Conservation (phyloP, 257 asterid species). For the Oldenlandia corymbosa region DNA sequence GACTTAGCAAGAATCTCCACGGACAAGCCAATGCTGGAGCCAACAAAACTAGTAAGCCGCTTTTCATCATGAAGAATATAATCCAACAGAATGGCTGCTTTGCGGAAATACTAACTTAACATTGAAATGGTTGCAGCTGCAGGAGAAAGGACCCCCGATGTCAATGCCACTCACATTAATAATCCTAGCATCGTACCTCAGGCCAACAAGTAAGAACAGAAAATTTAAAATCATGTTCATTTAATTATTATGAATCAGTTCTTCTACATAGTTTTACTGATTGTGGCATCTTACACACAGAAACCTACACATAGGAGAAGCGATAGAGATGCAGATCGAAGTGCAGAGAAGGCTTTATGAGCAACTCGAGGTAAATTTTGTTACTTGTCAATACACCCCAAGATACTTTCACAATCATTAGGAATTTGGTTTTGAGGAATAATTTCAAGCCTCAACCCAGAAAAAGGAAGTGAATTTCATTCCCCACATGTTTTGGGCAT, state of each 20-base stretch:
- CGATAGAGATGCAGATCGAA: conserved; percentile 83
- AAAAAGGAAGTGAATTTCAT: not conserved
- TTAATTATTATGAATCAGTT: not conserved
- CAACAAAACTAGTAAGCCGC: conserved; percentile 62
- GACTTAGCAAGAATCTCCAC: conserved; percentile 78
- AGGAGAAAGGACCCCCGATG: conserved; percentile 51
- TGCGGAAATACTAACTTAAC: conserved; percentile 13
- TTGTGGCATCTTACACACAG: conserved; percentile 35
- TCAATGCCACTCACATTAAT: conserved; percentile 41
- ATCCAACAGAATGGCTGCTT: not conserved
- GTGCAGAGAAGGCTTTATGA: conserved; percentile 77
- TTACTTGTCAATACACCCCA: not conserved
- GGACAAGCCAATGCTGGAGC: conserved; percentile 65
- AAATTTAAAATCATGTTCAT: conserved; percentile 2
- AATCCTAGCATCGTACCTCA: conserved; percentile 44
- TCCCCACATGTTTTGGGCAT: not conserved
- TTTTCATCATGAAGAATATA: conserved; percentile 9
- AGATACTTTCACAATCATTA: not conserved
- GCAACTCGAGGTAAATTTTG: conserved; percentile 70
- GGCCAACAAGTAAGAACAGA: conserved; percentile 48
- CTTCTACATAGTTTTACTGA: conserved; percentile 6
- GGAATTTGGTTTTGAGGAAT: not conserved
- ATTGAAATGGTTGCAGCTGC: conserved; percentile 36
- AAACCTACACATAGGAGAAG: conserved; percentile 58
- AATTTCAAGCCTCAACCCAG: not conserved